Evolutionary conservation across 805 yeast genomes (phyloP).

Genomic region (Saturnispora bothae): DNA sequence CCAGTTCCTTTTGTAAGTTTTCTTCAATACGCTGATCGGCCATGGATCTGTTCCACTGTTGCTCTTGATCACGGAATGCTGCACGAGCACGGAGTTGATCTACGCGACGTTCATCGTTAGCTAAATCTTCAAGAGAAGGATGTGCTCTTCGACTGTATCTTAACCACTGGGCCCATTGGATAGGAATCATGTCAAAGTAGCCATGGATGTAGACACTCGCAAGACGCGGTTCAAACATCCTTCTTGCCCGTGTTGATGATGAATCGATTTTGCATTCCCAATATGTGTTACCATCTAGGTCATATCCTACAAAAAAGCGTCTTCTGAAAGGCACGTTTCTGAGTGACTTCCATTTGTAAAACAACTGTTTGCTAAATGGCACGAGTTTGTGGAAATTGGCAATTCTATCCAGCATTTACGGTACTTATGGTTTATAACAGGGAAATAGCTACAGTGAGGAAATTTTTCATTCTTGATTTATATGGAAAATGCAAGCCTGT

Average conservation of each 20-base stretch:
- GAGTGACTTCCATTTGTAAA: slow-evolving; percentile 50
- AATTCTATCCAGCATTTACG: slow-evolving; percentile 23
- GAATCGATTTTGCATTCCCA: slow-evolving; percentile 52
- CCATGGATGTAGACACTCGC: slow-evolving; percentile 42
- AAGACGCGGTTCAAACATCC: slow-evolving; percentile 50
- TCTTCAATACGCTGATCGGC: slow-evolving; percentile 15
- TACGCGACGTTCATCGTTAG: slow-evolving; percentile 47
- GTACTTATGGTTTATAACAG: neutral
- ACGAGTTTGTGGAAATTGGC: slow-evolving; percentile 30
- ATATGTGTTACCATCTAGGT: slow-evolving; percentile 73
- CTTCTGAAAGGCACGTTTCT: slow-evolving; percentile 59
- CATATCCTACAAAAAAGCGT: slow-evolving; percentile 65
- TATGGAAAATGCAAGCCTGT: too few species aligned
- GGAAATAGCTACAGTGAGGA: too few species aligned
- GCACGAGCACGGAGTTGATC: slow-evolving; percentile 41
- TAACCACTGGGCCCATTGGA: slow-evolving; percentile 80
- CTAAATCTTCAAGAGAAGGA: slow-evolving; percentile 56
- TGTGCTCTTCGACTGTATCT: slow-evolving; percentile 47
- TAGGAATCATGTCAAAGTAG: slow-evolving; percentile 47
- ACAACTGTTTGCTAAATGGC: slow-evolving; percentile 38
- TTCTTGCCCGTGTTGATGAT: slow-evolving; percentile 34
- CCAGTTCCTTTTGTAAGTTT: slow-evolving; percentile 18
- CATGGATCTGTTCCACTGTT: slow-evolving; percentile 20
- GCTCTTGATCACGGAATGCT: slow-evolving; percentile 33
- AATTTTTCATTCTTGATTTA: too few species aligned